Base-by-base conservation (phyloP, 805 yeast species). In the Metschnikowia shivogae region DNA sequence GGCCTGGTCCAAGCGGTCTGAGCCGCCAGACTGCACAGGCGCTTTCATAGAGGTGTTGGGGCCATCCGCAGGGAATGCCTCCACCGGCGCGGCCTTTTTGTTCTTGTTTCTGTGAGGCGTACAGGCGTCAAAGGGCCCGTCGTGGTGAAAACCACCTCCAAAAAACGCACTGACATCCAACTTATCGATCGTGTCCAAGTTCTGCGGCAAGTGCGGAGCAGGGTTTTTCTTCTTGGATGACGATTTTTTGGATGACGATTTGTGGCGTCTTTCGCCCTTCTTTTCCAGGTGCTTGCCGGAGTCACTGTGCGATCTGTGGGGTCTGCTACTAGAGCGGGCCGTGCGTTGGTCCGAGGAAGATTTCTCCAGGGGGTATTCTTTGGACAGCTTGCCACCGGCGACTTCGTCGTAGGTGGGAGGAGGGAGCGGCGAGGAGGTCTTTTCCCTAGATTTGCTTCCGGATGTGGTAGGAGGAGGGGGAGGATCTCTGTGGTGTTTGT, bases 81-180 rank as follows among this genome's bases (percentile, higher is more conserved):
- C 72, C 12, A 93, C 97, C 4, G 99, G 99, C 0, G 97, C 96
- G 37, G 80, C 82, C 59, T 74, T 71, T 52, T 67, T 69, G 46
- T 79, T 74, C 67, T 85, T 86, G 67, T 93, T 93, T 63, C 98
- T 82, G 64, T 88, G 96, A 6, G 99, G 98, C 3, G 95, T 86
- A 65, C 98, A 92, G 1, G 99, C 99, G 63, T 93, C 99, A 63
- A 93, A 93, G 12, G 99, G 99, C 10, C 99, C 99, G 68, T 93
- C 99, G 65, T 93, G 98, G 65, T 93, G 99, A 76, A 93, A 93
- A 2, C 95, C 88, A 39, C 87, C 83, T 22, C 97, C 97, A 62
- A 87, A 90, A 50, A 90, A 76, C 1, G 96, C 97, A 10, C 97
- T 90, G 38, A 92, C 99, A 64, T 93, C 99, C 58, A 93, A 74